Evolutionary conservation across 805 yeast species (phyloP).

Genomic region (Ogataea polymorpha): DNA sequence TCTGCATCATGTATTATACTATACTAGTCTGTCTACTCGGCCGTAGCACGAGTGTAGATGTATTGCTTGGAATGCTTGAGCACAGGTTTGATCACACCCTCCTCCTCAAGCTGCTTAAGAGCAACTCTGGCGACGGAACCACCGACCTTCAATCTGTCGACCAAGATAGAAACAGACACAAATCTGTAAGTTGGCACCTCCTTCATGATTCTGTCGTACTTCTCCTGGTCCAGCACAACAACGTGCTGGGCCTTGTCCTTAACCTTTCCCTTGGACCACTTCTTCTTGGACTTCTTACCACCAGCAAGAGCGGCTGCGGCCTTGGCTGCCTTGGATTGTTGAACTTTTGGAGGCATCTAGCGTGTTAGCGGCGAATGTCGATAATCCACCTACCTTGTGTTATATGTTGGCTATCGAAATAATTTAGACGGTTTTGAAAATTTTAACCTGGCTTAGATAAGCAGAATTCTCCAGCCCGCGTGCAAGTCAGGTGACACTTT

Average conservation of each 20-base stretch:
- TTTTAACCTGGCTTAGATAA: conserved; percentile 9
- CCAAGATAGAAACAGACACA: conserved; percentile 96
- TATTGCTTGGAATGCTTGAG: conserved; percentile 94
- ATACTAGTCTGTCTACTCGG: conserved; percentile 51
- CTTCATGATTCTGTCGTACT: conserved; percentile 98
- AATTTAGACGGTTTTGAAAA: conserved; percentile 5
- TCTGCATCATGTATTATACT: conserved; percentile 5
- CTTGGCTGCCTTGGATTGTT: conserved; percentile 99
- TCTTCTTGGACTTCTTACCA: conserved; percentile 99
- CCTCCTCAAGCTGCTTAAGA: conserved; percentile 88
- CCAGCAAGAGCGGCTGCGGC: conserved; percentile 99
- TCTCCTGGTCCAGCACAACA: conserved; percentile 95
- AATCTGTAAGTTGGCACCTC: conserved; percentile 99
- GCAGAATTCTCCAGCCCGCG: not conserved
- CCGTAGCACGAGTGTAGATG: conserved; percentile 86
- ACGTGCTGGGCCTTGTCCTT: conserved; percentile 99
- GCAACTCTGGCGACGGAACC: conserved; percentile 99
- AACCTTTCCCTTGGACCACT: conserved; percentile 99
- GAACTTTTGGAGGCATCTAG: conserved; percentile 98
- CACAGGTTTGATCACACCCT: conserved; percentile 93
- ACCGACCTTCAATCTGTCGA: conserved; percentile 98
- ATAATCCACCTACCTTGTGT: conserved; percentile 16
- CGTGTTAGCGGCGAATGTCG: conserved; percentile 16
- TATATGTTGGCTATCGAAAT: conserved; percentile 11
- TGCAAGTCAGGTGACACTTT: conserved; percentile 1